Percentiles rank a stretch among this genome's conserved stretches.
Evolutionary conservation across 345 rosid genomes (phyloP).

Genomic region (Gossypium rotundifolium): DNA sequence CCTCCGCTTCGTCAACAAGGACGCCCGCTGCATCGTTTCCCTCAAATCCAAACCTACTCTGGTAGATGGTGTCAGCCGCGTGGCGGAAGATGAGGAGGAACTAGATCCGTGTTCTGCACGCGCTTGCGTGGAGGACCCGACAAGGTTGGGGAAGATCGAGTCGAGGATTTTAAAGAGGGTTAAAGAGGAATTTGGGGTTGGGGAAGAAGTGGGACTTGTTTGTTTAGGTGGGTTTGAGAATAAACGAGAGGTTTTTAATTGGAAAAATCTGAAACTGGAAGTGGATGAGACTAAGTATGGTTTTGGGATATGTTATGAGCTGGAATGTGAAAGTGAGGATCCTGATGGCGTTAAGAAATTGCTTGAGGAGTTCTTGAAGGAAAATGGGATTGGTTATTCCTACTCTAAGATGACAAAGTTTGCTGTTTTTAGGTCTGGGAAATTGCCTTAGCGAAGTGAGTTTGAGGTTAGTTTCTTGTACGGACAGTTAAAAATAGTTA

Average conservation of each 20-base stretch:
- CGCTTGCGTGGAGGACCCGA: conserved; percentile 45
- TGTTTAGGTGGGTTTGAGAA: conserved; percentile 88
- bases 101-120: conserved; percentile 33
- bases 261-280: conserved; percentile 71
- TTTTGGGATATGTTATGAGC: conserved; percentile 67
- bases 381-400: conserved; percentile 44
- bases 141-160: conserved; percentile 30
- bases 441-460: conserved; percentile 43
- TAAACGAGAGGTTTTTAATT: conserved; percentile 52
- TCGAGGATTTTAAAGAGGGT: conserved; percentile 64
- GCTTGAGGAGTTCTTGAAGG: conserved; percentile 56
- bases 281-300: conserved; percentile 75
- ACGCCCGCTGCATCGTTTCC: conserved; percentile 46
- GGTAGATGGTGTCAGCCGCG: conserved; percentile 69
- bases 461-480: neutral
- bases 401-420: conserved; percentile 73
- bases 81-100: conserved; percentile 86
- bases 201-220: conserved; percentile 38
- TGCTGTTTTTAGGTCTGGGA: conserved; percentile 65
- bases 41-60: conserved; percentile 63
- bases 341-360: conserved; percentile 59
- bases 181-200: conserved; percentile 59
- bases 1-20: conserved; percentile 47
- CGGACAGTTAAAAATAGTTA: neutral
- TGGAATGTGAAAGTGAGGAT: conserved; percentile 74